Percentiles rank a stretch among this genome's conserved stretches.
Conservation (phyloP, 208 protist species). For the Leishmania guyanensis region DNA sequence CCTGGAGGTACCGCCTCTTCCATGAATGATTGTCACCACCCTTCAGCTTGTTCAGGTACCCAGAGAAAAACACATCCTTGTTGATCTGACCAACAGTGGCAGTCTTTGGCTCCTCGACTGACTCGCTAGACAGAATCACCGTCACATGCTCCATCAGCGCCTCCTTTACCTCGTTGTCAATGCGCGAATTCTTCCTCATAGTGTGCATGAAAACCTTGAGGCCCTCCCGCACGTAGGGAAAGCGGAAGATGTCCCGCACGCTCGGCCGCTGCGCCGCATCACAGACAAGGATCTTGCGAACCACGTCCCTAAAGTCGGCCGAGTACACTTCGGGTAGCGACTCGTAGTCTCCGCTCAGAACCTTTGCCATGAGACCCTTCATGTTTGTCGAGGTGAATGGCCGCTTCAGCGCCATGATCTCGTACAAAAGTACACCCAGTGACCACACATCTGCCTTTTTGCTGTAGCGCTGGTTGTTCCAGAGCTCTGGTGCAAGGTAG, state of each 20-base stretch:
- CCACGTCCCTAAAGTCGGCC: slow-evolving; percentile 57
- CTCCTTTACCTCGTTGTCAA: slow-evolving; percentile 63
- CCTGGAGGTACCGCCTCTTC: slow-evolving; percentile 74
- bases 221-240: slow-evolving; percentile 78
- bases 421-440: slow-evolving; percentile 75
- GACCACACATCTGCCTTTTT: slow-evolving; percentile 91
- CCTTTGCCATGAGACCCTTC: slow-evolving; percentile 84
- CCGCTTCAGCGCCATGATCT: slow-evolving; percentile 80
- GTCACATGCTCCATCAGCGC: slow-evolving; percentile 61
- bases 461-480: slow-evolving; percentile 88
- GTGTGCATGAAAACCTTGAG: slow-evolving; percentile 85
- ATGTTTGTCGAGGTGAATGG: slow-evolving; percentile 83
- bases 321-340: slow-evolving; percentile 72
- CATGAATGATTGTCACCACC: slow-evolving; percentile 67
- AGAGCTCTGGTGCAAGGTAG: slow-evolving; percentile 91
- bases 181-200: slow-evolving; percentile 78
- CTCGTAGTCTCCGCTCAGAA: slow-evolving; percentile 64
- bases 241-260: slow-evolving; percentile 70
- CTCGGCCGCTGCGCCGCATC: slow-evolving; percentile 73
- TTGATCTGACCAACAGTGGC: slow-evolving; percentile 75
- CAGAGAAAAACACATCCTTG: slow-evolving; percentile 61
- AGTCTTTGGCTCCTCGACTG: slow-evolving; percentile 25
- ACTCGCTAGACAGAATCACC: slow-evolving; percentile 65
- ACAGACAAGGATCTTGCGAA: slow-evolving; percentile 69
- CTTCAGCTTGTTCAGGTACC: slow-evolving; percentile 75